phyloP scores from a whole-genome alignment of 257 asterid species.

The Jacaranda mimosifolia region DNA sequence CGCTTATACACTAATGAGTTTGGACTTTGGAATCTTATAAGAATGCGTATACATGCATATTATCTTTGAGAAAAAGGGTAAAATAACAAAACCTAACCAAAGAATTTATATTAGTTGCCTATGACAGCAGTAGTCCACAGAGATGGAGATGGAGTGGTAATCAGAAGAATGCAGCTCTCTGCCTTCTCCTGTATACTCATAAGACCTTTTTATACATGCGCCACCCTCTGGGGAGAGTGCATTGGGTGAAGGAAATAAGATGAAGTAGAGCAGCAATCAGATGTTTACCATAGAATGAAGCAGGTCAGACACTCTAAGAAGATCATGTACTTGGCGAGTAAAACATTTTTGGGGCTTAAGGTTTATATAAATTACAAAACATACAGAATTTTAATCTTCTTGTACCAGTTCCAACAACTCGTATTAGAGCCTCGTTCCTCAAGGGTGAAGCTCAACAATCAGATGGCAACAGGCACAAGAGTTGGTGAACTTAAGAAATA shows the following conservation, averaged over 20 bases:
- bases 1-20: neutral
- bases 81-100: slow-evolving; percentile 19
- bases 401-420: too few species aligned
- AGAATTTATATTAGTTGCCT: slow-evolving; percentile 10
- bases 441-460: too few species aligned
- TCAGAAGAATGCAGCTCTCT: slow-evolving; percentile 25
- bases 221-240: slow-evolving; percentile 42
- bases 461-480: too few species aligned
- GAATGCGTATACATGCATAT: neutral
- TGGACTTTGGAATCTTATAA: neutral
- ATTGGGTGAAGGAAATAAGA: slow-evolving; percentile 1
- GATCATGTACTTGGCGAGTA: slow-evolving; percentile 44
- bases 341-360: slow-evolving; percentile 17
- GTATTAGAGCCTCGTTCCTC: too few species aligned
- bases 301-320: slow-evolving; percentile 36
- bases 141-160: slow-evolving; percentile 27
- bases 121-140: slow-evolving; percentile 20
- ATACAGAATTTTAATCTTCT: too few species aligned
- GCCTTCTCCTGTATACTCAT: neutral
- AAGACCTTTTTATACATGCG: neutral
- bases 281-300: slow-evolving; percentile 43
- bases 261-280: neutral
- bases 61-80: neutral
- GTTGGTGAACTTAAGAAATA: too few species aligned
- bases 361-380: too few species aligned